A percentile compares a stretch with the other conserved stretches of the same genome.
Conservation (phyloP, 1,139 yeast species). For the Pichia sp. region DNA sequence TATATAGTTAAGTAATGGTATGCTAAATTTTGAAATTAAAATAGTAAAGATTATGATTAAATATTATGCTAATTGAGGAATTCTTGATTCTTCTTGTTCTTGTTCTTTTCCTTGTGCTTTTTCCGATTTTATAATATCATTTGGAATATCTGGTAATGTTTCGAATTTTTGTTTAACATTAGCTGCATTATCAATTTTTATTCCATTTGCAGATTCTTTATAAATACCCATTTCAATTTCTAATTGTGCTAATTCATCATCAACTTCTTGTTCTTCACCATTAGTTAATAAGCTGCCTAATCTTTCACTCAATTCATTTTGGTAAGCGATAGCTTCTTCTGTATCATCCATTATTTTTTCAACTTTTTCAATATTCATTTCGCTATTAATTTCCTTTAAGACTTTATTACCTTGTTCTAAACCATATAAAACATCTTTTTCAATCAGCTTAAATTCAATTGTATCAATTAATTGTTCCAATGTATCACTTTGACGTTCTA, state of each 20-base stretch:
- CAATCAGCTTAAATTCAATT: constrained; percentile 84
- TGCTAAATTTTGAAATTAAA: too few species aligned
- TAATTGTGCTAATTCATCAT: constrained; percentile 50
- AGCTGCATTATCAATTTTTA: too few species aligned
- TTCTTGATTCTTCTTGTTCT: constrained; percentile 12
- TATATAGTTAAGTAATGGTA: too few species aligned
- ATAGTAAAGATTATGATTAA: background rate
- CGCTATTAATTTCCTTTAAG: constrained; percentile 65
- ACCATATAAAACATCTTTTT: constrained; percentile 77
- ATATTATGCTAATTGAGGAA: constrained; percentile 5
- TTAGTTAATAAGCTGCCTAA: constrained; percentile 42
- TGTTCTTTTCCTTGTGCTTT: background rate
- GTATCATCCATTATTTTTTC: constrained; percentile 80
- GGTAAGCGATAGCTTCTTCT: constrained; percentile 75
- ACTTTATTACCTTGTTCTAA: constrained; percentile 74
- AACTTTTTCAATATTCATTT: constrained; percentile 72
- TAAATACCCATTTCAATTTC: constrained; percentile 36
- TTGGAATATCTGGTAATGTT: constrained; percentile 24
- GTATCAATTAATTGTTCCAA: constrained; percentile 67
- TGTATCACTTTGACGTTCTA: constrained; percentile 72
- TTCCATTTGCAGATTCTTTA: background rate
- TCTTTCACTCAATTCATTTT: constrained; percentile 49
- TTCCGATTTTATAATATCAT: constrained; percentile 15
- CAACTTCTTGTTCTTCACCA: constrained; percentile 60
- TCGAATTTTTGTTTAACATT: too few species aligned